These are phyloP conservation scores for Cicer chorassanicum DNA, from an alignment of 306 rosid genomes.

Conservation along the genomic window DNA sequence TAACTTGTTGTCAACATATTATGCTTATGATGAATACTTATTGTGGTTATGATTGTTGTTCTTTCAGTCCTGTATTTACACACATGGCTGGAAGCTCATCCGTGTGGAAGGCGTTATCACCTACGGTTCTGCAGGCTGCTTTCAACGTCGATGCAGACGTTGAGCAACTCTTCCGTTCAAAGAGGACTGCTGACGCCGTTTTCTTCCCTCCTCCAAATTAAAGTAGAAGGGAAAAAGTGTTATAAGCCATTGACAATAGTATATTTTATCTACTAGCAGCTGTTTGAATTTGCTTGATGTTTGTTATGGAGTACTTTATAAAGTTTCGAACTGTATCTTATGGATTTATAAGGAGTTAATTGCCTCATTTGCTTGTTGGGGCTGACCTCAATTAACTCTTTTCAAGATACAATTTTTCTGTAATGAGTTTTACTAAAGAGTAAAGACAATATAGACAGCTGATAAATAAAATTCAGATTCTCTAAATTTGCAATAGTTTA, in stretches of 20 bases:
- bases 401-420: not conserved
- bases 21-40: not conserved
- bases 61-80: constrained; percentile 78
- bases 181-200: constrained; percentile 73
- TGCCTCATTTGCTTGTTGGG: not conserved
- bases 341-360: not conserved
- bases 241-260: not conserved
- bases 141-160: constrained; percentile 69
- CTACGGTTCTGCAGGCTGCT: constrained; percentile 71
- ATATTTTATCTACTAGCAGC: not conserved
- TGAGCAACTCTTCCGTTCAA: constrained; percentile 73
- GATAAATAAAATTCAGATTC: not conserved
- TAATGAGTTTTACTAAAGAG: not conserved
- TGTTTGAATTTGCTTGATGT: not conserved
- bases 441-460: not conserved
- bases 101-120: constrained; percentile 80
- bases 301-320: not conserved
- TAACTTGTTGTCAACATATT: not conserved
- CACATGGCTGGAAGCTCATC: constrained; percentile 86
- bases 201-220: constrained; percentile 83
- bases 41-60: not conserved
- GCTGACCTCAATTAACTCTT: not conserved
- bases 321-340: not conserved
- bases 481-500: not conserved
- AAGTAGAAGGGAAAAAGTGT: constrained; percentile 37